These are phyloP conservation scores for Eucalyptus marginata DNA, from an alignment of 345 rosid genomes.

Conservation along the genomic window DNA sequence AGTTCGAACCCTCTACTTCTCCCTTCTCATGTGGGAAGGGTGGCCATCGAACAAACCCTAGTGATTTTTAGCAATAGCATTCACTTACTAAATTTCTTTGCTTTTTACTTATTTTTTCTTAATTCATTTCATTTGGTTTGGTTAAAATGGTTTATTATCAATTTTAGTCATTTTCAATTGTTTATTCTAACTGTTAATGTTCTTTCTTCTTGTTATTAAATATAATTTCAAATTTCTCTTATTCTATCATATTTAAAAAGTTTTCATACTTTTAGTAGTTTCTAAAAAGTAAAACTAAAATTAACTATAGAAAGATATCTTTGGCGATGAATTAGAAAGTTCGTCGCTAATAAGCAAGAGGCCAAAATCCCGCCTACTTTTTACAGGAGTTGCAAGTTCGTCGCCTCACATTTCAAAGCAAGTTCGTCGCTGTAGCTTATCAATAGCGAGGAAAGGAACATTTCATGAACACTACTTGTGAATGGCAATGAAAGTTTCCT, in stretches of 20 bases:
- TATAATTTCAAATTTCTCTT: neutral
- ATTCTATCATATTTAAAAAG: too few relatives aligned
- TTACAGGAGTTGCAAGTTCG: neutral
- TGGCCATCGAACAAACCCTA: rapidly evolving
- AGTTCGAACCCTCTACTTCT: too few relatives aligned
- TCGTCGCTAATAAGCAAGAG: neutral
- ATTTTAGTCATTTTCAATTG: neutral
- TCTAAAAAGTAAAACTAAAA: too few relatives aligned
- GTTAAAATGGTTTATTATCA: neutral
- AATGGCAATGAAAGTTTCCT: neutral
- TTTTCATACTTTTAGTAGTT: neutral
- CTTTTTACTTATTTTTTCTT: neutral
- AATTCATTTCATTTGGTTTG: neutral
- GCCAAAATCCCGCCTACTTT: neutral
- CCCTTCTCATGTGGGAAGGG: too few relatives aligned
- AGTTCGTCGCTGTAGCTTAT: neutral
- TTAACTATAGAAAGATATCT: neutral
- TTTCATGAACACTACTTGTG: neutral
- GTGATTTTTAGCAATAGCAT: too few relatives aligned
- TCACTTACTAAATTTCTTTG: neutral
- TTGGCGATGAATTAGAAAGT: neutral
- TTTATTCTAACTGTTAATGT: neutral
- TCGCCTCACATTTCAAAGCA: neutral
- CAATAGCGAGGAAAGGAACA: neutral
- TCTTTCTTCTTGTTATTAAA: neutral